Base-by-base conservation (phyloP, 352 stramenopile species). In the Peronospora farinosa region DNA sequence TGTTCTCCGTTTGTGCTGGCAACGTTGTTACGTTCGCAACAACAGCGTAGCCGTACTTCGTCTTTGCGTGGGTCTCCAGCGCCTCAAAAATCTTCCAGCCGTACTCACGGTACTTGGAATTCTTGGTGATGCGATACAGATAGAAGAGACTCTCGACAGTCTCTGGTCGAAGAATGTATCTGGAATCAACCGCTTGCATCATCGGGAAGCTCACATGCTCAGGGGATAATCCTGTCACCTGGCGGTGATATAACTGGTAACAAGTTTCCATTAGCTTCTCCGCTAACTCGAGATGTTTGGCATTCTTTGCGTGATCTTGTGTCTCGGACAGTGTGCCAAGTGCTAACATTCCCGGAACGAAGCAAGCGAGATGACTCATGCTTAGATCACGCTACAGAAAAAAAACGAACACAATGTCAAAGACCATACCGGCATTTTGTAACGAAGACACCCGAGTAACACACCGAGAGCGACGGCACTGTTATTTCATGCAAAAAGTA, bases 291-390 rank as follows among this genome's bases (percentile, higher is more conserved):
- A 97, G 52, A 49, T 97, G 85, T 25, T 77, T 68, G n/a, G 69
- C 51, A 40, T 94, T 95, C 49, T 89, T 84, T 19, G 63, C 52
- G 1, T 70, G 62, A 28, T 95, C 70, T 1, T 76, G 38, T 0
- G 61, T 69, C 37, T 86, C 73, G 21, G 62, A 66, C 3, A 90
- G 52, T 23, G 76, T 88, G n/a, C 95, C 96, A n/a, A 98, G 73
- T 3, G 94, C 95, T 9, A 98, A 64, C 31, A 96, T 75, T 7
- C 90, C 92, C 0, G 86, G 79, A 11, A 98, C 84, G 48, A 98
- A 99, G 69, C 96, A 99, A 9, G 94, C 76, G 44, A 99, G 69
- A 63, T 99, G 95, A 51, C 98, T 92, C 93, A 98, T 98, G 44
- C 90, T 77, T 49, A 88, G 54, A 47, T 57, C 17, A 50, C 52